These are phyloP conservation scores for Cytospora piceae DNA, from an alignment of 2,329 filamentous ascomycete species.

Conservation along the genomic window DNA sequence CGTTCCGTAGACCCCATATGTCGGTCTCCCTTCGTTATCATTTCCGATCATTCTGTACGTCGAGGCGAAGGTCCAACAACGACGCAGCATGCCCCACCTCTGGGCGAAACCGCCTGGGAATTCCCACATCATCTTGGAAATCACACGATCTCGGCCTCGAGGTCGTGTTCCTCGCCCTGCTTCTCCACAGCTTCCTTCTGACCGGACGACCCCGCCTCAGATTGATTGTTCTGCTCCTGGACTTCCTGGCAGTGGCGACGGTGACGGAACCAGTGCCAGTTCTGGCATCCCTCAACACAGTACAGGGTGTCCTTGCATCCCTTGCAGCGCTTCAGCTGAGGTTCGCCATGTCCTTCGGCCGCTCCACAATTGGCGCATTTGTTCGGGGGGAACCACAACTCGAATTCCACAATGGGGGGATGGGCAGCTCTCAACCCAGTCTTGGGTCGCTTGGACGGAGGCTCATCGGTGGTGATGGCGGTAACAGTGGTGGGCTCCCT, in stretches of 20 bases:
- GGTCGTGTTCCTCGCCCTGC: too few species aligned
- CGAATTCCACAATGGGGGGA: background rate
- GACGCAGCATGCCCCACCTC: too few species aligned
- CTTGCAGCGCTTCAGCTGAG: background rate
- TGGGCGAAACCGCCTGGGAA: too few species aligned
- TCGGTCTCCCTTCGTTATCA: too few species aligned
- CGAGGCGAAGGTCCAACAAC: too few species aligned
- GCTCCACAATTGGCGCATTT: conserved; percentile 8
- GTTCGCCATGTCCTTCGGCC: background rate
- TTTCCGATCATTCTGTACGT: too few species aligned
- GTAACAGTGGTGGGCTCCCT: background rate
- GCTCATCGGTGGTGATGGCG: background rate
- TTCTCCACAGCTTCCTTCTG: background rate
- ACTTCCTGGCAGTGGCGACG: background rate
- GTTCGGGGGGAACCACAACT: background rate
- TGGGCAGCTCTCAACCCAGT: background rate
- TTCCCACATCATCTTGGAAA: too few species aligned
- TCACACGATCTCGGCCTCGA: too few species aligned
- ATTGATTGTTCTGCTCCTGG: background rate
- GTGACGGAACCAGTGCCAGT: conserved; percentile 7
- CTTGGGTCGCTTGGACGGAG: background rate
- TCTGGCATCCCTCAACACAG: conserved; percentile 11
- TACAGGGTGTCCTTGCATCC: conserved; percentile 8
- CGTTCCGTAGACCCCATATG: too few species aligned
- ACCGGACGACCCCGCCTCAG: background rate